Evolutionary conservation across 495 filamentous ascomycete species (phyloP).

Genomic region (Aspergillus leporis): DNA sequence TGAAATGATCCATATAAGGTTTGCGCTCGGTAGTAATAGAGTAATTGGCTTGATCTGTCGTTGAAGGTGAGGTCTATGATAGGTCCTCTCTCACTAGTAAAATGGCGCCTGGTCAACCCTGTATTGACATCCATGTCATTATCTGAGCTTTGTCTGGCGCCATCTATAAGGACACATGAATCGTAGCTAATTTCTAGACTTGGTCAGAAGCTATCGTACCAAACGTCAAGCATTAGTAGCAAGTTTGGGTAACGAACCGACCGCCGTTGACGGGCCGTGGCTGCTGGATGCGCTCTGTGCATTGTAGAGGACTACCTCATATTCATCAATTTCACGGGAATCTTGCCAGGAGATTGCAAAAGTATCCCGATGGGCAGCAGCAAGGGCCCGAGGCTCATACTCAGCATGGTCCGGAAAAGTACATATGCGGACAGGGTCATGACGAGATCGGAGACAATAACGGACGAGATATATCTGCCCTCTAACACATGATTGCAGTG

Average conservation of each 20-base stretch:
- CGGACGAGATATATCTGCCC: constrained; percentile 32
- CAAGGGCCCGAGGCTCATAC: constrained; percentile 36
- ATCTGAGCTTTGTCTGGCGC: constrained; percentile 1
- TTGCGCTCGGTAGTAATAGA: constrained; percentile 33
- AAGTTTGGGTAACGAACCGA: constrained; percentile 16
- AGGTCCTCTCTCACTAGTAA: constrained; percentile 21
- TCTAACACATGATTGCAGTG: constrained; percentile 22
- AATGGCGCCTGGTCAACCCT: background rate
- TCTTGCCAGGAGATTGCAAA: constrained; percentile 49
- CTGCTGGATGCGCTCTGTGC: constrained; percentile 3
- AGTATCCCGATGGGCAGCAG: constrained; percentile 20
- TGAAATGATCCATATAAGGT: constrained; percentile 34
- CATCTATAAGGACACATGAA: constrained; percentile 16
- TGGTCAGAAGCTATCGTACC: constrained; percentile 4
- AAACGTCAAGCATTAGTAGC: background rate
- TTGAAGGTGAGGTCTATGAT: constrained; percentile 38
- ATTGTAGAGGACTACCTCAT: constrained; percentile 35
- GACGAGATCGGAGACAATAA: constrained; percentile 19
- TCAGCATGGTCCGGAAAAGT: constrained; percentile 31
- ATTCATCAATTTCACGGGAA: constrained; percentile 17
- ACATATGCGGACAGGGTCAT: constrained; percentile 26
- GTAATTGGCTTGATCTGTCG: constrained; percentile 37
- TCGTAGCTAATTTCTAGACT: constrained; percentile 19
- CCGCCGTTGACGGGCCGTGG: constrained; percentile 9
- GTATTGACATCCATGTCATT: constrained; percentile 4